A percentile compares a stretch with the other conserved stretches of the same genome.
phyloP scores from a whole-genome alignment of 108 stramenopile species.

The Cyclotella baltica region DNA sequence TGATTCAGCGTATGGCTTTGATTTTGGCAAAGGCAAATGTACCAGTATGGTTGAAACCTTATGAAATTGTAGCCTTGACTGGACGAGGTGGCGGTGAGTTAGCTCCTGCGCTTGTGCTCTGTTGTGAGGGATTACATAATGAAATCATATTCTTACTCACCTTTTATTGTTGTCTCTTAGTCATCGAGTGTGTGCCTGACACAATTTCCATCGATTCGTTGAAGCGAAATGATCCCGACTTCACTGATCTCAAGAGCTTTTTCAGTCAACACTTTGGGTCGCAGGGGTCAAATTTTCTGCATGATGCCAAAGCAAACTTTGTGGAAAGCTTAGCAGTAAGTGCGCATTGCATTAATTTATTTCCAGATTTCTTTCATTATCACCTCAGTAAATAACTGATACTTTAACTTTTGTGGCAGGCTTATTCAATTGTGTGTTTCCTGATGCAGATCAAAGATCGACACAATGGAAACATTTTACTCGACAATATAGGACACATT shows the following conservation, averaged over 20 bases:
- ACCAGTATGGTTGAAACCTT: slow-evolving; percentile 92
- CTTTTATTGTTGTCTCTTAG: slow-evolving; percentile 8
- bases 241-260: slow-evolving; percentile 82
- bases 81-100: slow-evolving; percentile 81
- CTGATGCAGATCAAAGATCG: slow-evolving; percentile 98
- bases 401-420: too few relatives aligned
- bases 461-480: slow-evolving; percentile 96
- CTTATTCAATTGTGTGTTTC: slow-evolving; percentile 94
- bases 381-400: too few relatives aligned
- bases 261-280: slow-evolving; percentile 84
- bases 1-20: slow-evolving; percentile 87
- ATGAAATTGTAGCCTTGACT: slow-evolving; percentile 95
- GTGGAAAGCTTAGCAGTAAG: slow-evolving; percentile 87
- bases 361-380: too few relatives aligned
- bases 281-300: slow-evolving; percentile 63
- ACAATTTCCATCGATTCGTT: slow-evolving; percentile 93
- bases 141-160: not conserved
- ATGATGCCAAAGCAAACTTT: slow-evolving; percentile 89
- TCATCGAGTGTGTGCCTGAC: slow-evolving; percentile 97
- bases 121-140: not conserved
- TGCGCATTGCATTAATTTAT: not conserved
- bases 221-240: slow-evolving; percentile 87
- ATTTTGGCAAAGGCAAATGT: slow-evolving; percentile 90
- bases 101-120: too few relatives aligned
- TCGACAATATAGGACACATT: slow-evolving; percentile 94